Conservation (phyloP, 192 early-diverging fungal species). For the Glomus cerebriforme region DNA sequence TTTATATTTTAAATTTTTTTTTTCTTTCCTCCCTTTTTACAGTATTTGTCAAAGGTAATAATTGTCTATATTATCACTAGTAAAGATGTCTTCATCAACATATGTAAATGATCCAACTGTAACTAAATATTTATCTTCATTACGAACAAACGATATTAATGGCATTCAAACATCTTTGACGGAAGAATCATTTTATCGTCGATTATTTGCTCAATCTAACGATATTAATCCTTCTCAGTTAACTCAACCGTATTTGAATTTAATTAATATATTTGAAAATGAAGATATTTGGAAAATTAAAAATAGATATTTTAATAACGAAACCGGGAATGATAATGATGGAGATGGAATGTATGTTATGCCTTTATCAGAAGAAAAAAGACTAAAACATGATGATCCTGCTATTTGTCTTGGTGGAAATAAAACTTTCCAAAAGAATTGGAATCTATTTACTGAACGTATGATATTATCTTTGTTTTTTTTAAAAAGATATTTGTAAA, state of each 20-base stretch:
- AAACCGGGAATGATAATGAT: background rate
- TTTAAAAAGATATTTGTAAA: background rate
- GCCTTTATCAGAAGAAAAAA: slow-evolving; percentile 9
- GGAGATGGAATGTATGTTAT: background rate
- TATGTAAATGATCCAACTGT: too few species aligned
- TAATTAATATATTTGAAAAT: slow-evolving; percentile 17
- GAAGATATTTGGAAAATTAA: background rate
- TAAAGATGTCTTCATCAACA: too few species aligned
- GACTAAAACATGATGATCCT: background rate
- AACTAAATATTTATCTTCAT: background rate
- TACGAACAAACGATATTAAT: background rate
- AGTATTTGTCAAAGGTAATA: too few species aligned
- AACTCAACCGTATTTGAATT: slow-evolving; percentile 1
- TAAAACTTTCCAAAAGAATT: slow-evolving; percentile 5
- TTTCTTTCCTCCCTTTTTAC: too few species aligned
- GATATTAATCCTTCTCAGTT: background rate
- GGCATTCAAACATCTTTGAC: background rate
- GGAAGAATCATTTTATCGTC: background rate
- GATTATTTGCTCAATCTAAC: background rate
- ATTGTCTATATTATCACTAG: too few species aligned
- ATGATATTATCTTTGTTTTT: too few species aligned
- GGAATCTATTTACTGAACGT: slow-evolving; percentile 21
- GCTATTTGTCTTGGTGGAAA: slow-evolving; percentile 1
- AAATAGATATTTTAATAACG: background rate
- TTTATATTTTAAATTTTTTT: too few species aligned